Base-by-base conservation (phyloP, 1,284 basidiomycete species). In the Ustilago crameri region DNA sequence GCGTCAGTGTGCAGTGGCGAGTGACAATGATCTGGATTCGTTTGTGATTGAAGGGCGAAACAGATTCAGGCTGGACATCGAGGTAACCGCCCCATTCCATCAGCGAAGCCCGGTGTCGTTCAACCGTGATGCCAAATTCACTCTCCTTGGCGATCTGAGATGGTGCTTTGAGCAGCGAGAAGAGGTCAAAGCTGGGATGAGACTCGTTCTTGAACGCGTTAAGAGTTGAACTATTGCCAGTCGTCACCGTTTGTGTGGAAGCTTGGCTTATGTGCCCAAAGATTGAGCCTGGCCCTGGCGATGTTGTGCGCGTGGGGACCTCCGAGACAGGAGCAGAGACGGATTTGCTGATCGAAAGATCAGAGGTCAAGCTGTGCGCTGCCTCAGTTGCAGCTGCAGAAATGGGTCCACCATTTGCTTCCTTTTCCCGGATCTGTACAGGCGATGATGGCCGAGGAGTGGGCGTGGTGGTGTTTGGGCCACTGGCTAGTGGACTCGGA, bases 41-140 rank as follows among this genome's bases (percentile, higher is more conserved):
- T 81, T 98, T 95, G 80, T 95, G 97, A 82, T 94, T 92, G 82
- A 95, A 93, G 27, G 95, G 92, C 41, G 92, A 75, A 26, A 79
- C 66, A 18, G 83, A 93, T 91, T 84, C 91, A 90, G 73, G 57
- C 41, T 69, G 68, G 23, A 66, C 41, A 30, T 62, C 62, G 30
- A 76, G 66, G 23, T 74, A 75, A 5, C 51, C 51, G 23, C 73
- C 59, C 72, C 76, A 75, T 18, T 69, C 64, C 34, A 65, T 64
- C 40, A 73, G 56, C 17, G 66, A 54, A 2, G 51, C 56, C 0
- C 56, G 57, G 32, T 75, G 76, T 32, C 64, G 58, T 30, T 61
- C 56, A 23, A 76, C 61, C 7, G 73, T 68, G 46, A 73, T 55
- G 18, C 49, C 55, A 20, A 62, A 68, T 30, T 76, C 72, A n/a